A percentile compares a stretch with the other conserved stretches of the same genome.
phyloP scores from a whole-genome alignment of 345 rosid genomes.

The Citrus inodora region DNA sequence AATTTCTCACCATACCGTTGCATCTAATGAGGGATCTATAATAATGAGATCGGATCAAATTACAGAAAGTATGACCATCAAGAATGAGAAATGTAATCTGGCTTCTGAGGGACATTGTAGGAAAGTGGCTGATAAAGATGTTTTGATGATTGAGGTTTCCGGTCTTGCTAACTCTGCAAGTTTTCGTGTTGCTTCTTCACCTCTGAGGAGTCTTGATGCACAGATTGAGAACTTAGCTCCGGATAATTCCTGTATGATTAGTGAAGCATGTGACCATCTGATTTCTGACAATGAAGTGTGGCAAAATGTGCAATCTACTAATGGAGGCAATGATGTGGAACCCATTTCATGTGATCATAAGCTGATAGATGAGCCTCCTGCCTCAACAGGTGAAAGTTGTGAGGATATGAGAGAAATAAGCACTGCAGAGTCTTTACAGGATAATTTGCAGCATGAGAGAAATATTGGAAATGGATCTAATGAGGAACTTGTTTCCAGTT shows the following conservation, averaged over 20 bases:
- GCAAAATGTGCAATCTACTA: slow-evolving; percentile 23
- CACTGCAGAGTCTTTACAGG: slow-evolving; percentile 23
- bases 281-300: slow-evolving; percentile 24
- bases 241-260: slow-evolving; percentile 22
- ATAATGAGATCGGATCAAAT: slow-evolving; percentile 2
- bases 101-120: slow-evolving; percentile 18
- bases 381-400: slow-evolving; percentile 21
- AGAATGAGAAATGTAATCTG: slow-evolving; percentile 3
- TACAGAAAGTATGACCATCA: not conserved
- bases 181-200: slow-evolving; percentile 8
- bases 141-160: slow-evolving; percentile 4
- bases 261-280: slow-evolving; percentile 19
- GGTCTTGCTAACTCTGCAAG: slow-evolving; percentile 5
- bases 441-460: slow-evolving; percentile 19
- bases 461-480: not conserved
- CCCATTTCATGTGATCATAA: slow-evolving; percentile 1
- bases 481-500: slow-evolving; percentile 2
- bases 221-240: slow-evolving; percentile 11
- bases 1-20: not conserved
- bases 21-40: slow-evolving; percentile 9
- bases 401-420: slow-evolving; percentile 17
- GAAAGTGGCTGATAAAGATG: slow-evolving; percentile 5
- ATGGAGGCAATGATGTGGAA: slow-evolving; percentile 8
- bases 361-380: slow-evolving; percentile 8
- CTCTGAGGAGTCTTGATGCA: slow-evolving; percentile 4